Conservation (phyloP, 345 rosid species). For the Salix exigua region DNA sequence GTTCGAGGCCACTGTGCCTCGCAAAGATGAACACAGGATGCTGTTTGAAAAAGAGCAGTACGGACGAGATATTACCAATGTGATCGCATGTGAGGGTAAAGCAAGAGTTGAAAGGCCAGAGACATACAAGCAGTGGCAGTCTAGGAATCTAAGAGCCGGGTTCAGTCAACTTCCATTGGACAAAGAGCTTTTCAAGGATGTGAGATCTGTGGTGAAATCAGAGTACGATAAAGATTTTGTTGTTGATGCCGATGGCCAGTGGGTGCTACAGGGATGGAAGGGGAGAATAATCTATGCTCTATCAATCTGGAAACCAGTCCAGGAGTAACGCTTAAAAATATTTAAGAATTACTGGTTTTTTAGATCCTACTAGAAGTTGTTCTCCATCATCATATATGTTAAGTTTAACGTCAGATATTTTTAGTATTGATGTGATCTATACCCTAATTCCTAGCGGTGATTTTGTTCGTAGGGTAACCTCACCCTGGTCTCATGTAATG, state of each 20-base stretch:
- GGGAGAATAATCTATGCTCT: slow-evolving; percentile 18
- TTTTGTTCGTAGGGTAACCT: background rate
- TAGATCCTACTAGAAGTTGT: background rate
- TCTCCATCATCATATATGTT: background rate
- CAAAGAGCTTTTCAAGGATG: slow-evolving; percentile 5
- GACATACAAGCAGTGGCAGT: slow-evolving; percentile 26
- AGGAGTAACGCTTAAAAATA: background rate
- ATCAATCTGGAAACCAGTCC: slow-evolving; percentile 39
- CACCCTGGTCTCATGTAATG: background rate
- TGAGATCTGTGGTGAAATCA: background rate
- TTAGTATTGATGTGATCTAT: background rate
- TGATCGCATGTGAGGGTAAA: slow-evolving; percentile 22
- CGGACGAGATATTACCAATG: slow-evolving; percentile 25
- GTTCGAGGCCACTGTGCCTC: slow-evolving; percentile 3
- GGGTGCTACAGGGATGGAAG: slow-evolving; percentile 31
- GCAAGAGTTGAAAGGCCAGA: slow-evolving; percentile 27
- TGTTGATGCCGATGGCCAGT: slow-evolving; percentile 21
- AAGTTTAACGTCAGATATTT: background rate
- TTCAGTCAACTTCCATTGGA: slow-evolving; percentile 18
- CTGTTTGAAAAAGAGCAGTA: slow-evolving; percentile 17
- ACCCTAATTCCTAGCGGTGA: background rate
- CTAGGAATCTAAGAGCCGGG: slow-evolving; percentile 15
- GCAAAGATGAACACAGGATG: slow-evolving; percentile 11
- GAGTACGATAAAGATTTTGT: slow-evolving; percentile 14
- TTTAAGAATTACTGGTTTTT: background rate